phyloP scores from a whole-genome alignment of 1,284 basidiomycete species.

The Salmacisia buchloeana region DNA sequence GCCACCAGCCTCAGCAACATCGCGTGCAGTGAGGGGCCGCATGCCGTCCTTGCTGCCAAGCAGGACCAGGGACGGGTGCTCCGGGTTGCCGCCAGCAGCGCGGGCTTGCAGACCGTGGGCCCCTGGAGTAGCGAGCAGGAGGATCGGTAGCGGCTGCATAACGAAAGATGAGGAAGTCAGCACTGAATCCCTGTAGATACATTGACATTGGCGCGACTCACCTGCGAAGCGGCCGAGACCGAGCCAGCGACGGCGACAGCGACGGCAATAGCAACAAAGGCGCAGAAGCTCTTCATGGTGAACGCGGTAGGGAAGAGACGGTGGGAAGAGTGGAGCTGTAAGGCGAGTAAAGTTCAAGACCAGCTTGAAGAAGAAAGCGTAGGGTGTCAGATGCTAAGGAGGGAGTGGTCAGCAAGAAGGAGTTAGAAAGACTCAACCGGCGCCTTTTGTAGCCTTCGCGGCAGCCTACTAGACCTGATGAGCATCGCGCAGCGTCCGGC shows the following conservation, averaged over 20 bases:
- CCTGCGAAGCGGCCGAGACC: neutral
- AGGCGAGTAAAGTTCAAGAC: neutral
- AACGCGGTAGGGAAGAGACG: neutral
- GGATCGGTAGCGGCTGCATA: neutral
- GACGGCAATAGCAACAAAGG: neutral
- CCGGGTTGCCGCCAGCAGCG: neutral
- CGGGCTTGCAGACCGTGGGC: neutral
- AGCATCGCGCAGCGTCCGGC: too few relatives aligned
- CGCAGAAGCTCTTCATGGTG: neutral
- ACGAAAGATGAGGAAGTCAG: neutral
- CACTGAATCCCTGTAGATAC: neutral
- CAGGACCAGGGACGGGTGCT: too few relatives aligned
- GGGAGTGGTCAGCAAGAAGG: neutral
- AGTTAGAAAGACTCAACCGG: neutral
- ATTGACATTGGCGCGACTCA: neutral
- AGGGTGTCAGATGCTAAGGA: neutral
- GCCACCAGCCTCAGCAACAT: too few relatives aligned
- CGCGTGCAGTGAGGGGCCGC: too few relatives aligned
- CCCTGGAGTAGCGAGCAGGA: neutral
- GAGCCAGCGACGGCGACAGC: neutral
- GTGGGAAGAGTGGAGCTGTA: neutral
- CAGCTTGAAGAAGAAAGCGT: slow-evolving; percentile 1
- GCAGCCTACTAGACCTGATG: too few relatives aligned
- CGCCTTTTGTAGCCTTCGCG: too few relatives aligned
- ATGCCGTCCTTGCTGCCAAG: too few relatives aligned